Percentiles rank a stretch among this genome's conserved stretches.
phyloP scores from a whole-genome alignment of 129 eudicot species.

The Escallonia rubra region DNA sequence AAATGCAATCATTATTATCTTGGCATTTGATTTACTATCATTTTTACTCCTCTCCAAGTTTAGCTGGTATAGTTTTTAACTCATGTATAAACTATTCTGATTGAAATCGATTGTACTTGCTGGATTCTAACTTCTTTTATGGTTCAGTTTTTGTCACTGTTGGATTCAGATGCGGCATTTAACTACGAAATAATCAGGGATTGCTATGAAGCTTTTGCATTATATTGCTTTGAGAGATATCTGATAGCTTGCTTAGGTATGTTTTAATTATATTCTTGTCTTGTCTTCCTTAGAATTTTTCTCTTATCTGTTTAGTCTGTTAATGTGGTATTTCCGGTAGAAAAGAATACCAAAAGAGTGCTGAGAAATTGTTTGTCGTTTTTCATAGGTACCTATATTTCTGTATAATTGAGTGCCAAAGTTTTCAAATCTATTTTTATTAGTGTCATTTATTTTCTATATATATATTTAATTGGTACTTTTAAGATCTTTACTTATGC shows the following conservation, averaged over 20 bases:
- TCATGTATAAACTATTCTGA: neutral
- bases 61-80: neutral
- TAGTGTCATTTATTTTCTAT: too few relatives aligned
- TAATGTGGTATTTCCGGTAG: neutral
- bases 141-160: slow-evolving; percentile 68
- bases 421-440: too few relatives aligned
- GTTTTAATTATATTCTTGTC: neutral
- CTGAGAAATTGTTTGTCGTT: too few relatives aligned
- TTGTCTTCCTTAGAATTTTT: neutral
- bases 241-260: slow-evolving; percentile 96
- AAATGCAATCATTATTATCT: too few relatives aligned
- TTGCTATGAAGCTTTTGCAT: slow-evolving; percentile 97
- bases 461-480: too few relatives aligned
- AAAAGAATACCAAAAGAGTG: too few relatives aligned
- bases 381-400: too few relatives aligned
- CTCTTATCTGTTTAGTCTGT: neutral
- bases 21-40: too few relatives aligned
- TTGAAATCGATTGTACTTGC: neutral
- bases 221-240: slow-evolving; percentile 93
- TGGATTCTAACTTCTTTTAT: slow-evolving; percentile 7
- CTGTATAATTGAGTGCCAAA: too few relatives aligned
- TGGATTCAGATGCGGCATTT: slow-evolving; percentile 78
- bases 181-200: slow-evolving; percentile 85
- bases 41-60: neutral
- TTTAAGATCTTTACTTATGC: too few relatives aligned